Base-by-base conservation (phyloP, 2,329 filamentous ascomycete species). In the Lasiodiplodia citricola region DNA sequence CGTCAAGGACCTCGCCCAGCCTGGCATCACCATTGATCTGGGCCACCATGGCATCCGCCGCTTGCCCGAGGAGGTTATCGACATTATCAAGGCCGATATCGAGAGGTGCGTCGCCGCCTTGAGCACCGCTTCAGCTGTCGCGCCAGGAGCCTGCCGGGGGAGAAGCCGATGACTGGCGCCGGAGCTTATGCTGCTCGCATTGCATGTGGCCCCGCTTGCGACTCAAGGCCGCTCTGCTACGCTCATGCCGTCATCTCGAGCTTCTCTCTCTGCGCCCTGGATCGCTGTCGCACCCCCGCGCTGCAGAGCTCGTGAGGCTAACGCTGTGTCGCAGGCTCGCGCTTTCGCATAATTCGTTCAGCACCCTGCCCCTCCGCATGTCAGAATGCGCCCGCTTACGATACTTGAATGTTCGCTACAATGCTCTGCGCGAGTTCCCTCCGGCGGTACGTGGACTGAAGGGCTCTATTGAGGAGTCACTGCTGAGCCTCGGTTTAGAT, bases 351-450 rank as follows among this genome's bases (percentile, higher is more conserved):
- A 94, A 94, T 78, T 89, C 88, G 73, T 84, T 94, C 69, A 85
- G 88, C 38, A 85, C 87, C n/a, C 87, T 95, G 57, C 92, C 92
- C 6, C 76, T 83, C 28, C 87, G 91, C 66, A 92, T 94, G 73
- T 86, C 90, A 44, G 91, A 94, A 81, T 94, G 92, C 81, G 90
- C 88, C 52, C 91, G 91, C 62, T 82, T 95, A 70, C 90, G 92
- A 70, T 95, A 95, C 77, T 86, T 95, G 70, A 95, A 95, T 74
- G 89, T 94, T 71, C 86, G 92, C 76, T 91, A 91, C 80, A 95
- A 94, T 76, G 84, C 88, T 74, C 89, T 94, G 76, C 81, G 85
- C 71, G 87, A 90, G 76, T 90, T 92, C 73, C 90, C 90, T 56
- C 84, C 85, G 74, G 85, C 86, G 72, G 89, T 91, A 84, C 71